These are phyloP conservation scores for Kwoniella shandongensis DNA, from an alignment of 768 basidiomycete species.

Conservation along the genomic window DNA sequence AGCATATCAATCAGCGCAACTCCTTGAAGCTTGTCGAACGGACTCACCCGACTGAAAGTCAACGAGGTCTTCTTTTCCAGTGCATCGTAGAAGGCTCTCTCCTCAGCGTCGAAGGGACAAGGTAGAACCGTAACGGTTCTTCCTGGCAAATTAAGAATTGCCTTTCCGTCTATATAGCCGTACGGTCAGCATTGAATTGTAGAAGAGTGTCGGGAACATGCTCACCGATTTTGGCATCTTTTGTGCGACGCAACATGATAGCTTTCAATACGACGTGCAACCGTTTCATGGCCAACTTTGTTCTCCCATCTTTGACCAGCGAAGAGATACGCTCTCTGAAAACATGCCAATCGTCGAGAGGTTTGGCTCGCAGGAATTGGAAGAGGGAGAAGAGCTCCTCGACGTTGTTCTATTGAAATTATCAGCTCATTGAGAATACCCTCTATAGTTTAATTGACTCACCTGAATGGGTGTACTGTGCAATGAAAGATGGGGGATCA, in stretches of 20 bases:
- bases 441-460: background rate
- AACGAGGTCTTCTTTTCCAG: slow-evolving; percentile 62
- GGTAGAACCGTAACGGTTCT: slow-evolving; percentile 69
- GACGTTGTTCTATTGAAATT: slow-evolving; percentile 70
- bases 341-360: slow-evolving; percentile 71
- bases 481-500: background rate
- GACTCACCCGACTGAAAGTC: slow-evolving; percentile 61
- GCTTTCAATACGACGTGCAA: slow-evolving; percentile 80
- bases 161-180: slow-evolving; percentile 66
- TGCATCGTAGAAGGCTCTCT: slow-evolving; percentile 74
- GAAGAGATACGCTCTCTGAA: slow-evolving; percentile 78
- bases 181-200: slow-evolving; percentile 51
- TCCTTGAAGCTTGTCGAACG: too few species aligned
- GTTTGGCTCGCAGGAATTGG: slow-evolving; percentile 76
- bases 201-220: slow-evolving; percentile 25
- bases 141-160: slow-evolving; percentile 74
- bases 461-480: slow-evolving; percentile 53
- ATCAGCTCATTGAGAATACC: background rate
- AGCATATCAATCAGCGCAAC: background rate
- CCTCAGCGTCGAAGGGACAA: slow-evolving; percentile 74
- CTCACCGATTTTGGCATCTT: slow-evolving; percentile 56
- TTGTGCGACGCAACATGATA: slow-evolving; percentile 85
- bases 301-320: slow-evolving; percentile 69
- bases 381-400: slow-evolving; percentile 86
- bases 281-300: slow-evolving; percentile 72